A percentile compares a stretch with the other conserved stretches of the same genome.
Conservation (phyloP, 352 stramenopile genomes). For the Globisporangium sylvaticum region DNA sequence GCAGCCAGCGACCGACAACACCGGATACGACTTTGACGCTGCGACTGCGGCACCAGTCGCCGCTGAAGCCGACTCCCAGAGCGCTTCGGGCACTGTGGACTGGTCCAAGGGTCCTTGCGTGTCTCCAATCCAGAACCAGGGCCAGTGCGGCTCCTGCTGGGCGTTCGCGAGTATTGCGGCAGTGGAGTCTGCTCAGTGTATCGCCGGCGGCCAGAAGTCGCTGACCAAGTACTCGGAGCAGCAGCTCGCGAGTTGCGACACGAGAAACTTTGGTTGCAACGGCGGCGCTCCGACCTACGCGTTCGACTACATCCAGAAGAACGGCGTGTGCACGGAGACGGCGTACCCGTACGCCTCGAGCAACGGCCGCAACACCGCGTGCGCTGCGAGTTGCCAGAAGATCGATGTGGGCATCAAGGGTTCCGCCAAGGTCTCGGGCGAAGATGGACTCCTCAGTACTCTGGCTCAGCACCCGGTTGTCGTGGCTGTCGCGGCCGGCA, state of each 20-base stretch:
- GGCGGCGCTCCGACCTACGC: conserved; percentile 90
- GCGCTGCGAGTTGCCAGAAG: conserved; percentile 30
- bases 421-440: conserved; percentile 61
- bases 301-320: conserved; percentile 88
- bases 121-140: conserved; percentile 40
- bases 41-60: not conserved
- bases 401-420: conserved; percentile 30
- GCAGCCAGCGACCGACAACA: not conserved
- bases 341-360: conserved; percentile 78
- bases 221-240: conserved; percentile 88
- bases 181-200: conserved; percentile 87
- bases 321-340: conserved; percentile 73
- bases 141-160: conserved; percentile 89
- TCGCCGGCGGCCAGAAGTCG: conserved; percentile 55
- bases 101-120: conserved; percentile 43
- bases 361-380: conserved; percentile 25
- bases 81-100: conserved; percentile 19
- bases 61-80: not conserved
- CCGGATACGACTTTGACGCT: conserved; percentile 9
- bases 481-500: conserved; percentile 91
- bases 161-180: conserved; percentile 91
- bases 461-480: conserved; percentile 91
- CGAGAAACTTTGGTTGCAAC: conserved; percentile 85
- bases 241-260: conserved; percentile 89
- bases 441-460: conserved; percentile 76